Evolutionary conservation across 352 stramenopile species (phyloP).

Genomic region (Phytophthora megakarya): DNA sequence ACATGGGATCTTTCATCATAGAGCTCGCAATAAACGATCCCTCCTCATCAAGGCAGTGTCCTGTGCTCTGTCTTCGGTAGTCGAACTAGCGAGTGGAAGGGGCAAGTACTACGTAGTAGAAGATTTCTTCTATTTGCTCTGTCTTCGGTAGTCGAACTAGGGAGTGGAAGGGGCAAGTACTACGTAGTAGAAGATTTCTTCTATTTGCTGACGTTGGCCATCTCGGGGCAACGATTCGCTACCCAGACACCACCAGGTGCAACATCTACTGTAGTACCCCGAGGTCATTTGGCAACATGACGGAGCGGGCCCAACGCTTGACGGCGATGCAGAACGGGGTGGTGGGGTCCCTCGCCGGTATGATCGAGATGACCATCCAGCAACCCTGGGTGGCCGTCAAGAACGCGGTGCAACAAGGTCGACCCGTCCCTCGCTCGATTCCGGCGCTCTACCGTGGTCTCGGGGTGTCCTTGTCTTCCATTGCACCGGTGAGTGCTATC

Average conservation of each 20-base stretch:
- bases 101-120: no score
- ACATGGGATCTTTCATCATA: slow-evolving; percentile 9
- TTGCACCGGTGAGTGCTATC: slow-evolving; percentile 76
- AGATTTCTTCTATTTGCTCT: no score
- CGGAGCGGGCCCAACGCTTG: slow-evolving; percentile 63
- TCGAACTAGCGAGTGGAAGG: slow-evolving; percentile 6
- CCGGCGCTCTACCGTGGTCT: slow-evolving; percentile 77
- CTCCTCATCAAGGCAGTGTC: background rate
- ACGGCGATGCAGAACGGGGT: slow-evolving; percentile 69
- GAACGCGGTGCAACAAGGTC: slow-evolving; percentile 83
- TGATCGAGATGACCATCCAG: slow-evolving; percentile 83
- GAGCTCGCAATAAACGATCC: slow-evolving; percentile 19
- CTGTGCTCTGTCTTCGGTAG: slow-evolving; percentile 9
- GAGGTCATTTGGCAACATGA: slow-evolving; percentile 30
- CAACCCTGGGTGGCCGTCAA: slow-evolving; percentile 84
- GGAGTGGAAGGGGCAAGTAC: slow-evolving; percentile 5
- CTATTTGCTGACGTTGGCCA: slow-evolving; percentile 15
- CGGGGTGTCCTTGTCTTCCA: slow-evolving; percentile 73
- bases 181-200: no score
- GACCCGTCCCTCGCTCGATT: slow-evolving; percentile 61
- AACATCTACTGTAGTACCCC: slow-evolving; percentile 20
- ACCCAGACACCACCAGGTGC: background rate
- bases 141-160: slow-evolving; percentile 15
- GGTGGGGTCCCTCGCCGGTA: slow-evolving; percentile 79
- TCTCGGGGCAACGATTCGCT: slow-evolving; percentile 19